Base-by-base conservation (phyloP, 2,329 filamentous ascomycete species). In the Fusarium decemcellulare region DNA sequence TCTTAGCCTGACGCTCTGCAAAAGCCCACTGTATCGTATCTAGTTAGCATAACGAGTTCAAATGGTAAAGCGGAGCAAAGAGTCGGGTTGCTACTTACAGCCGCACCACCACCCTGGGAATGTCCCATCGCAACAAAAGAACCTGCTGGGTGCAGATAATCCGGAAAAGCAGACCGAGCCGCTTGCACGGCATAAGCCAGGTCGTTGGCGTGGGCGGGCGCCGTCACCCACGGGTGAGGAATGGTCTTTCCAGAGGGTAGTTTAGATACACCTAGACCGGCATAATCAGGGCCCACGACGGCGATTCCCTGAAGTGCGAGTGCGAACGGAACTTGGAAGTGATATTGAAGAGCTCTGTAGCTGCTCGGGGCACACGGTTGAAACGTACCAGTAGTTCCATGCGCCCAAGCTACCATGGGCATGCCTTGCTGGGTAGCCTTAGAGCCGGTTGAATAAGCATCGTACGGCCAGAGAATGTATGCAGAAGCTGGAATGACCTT, bases 261-360 rank as follows among this genome's bases (percentile, higher is more conserved):
- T 32, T 63, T 42, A 27, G 56, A 55, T 12, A 65, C 46, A 30
- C 67, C 67, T 3, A 69, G 61, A n/a, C 65, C 67, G 10, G 61
- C 58, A 48, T 70, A 70, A 39, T 70, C 67, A 0, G 67, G 67
- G 2, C 65, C 67, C 9, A 70, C 54, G 4, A 70, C 67, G 16
- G 55, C 65, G 11, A 69, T 66, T 1, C 67, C 67, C 14, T 69
- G 65, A 9, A 69, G 61, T 6, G 67, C 67, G 6, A 70, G 30
- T 2, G 58, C 47, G 27, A 69, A 70, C 0, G 67, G 67, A 8
- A 60, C 65, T n/a, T 67, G 63, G 36, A 69, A 69, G 14, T 69
- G 56, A n/a, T 70, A 70, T 18, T 69, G 65, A 0, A 70, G 59
- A 18, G 65, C 61, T 18, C 50, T 43, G 44, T 69, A 69, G 37